These are phyloP conservation scores for Eucalyptus cloeziana DNA, from an alignment of 345 rosid species.

Conservation along the genomic window DNA sequence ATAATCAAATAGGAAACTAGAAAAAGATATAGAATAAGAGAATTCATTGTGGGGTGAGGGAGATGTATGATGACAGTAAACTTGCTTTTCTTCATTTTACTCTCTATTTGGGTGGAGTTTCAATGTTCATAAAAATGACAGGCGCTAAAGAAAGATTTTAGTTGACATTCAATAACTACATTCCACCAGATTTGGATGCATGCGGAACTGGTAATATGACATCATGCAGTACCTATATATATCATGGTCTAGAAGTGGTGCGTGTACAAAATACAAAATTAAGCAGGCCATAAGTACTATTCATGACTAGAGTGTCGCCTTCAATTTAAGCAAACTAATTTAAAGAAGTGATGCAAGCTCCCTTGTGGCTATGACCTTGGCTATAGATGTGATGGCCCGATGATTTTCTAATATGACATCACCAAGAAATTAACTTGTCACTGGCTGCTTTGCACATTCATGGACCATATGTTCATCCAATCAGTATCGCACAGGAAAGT, in stretches of 20 bases:
- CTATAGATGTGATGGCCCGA: fast-evolving
- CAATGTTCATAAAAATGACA: not conserved
- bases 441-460: not conserved
- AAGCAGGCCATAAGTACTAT: not conserved
- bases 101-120: not conserved
- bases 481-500: not conserved
- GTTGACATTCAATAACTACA: not conserved
- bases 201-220: not conserved
- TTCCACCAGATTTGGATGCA: not conserved
- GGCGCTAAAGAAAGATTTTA: not conserved
- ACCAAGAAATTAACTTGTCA: not conserved
- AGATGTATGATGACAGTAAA: not conserved
- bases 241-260: not conserved
- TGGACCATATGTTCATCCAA: not conserved
- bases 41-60: not conserved
- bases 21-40: not conserved
- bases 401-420: not conserved
- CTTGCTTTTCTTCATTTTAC: not conserved
- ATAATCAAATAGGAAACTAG: not conserved
- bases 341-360: not conserved
- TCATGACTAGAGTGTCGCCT: not conserved
- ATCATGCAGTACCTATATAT: not conserved
- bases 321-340: not conserved
- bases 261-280: not conserved
- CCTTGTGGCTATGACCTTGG: not conserved